Percentiles rank a stretch among this genome's conserved stretches.
phyloP scores from a whole-genome alignment of 2,329 filamentous ascomycete species.

The Diaporthe batatas region DNA sequence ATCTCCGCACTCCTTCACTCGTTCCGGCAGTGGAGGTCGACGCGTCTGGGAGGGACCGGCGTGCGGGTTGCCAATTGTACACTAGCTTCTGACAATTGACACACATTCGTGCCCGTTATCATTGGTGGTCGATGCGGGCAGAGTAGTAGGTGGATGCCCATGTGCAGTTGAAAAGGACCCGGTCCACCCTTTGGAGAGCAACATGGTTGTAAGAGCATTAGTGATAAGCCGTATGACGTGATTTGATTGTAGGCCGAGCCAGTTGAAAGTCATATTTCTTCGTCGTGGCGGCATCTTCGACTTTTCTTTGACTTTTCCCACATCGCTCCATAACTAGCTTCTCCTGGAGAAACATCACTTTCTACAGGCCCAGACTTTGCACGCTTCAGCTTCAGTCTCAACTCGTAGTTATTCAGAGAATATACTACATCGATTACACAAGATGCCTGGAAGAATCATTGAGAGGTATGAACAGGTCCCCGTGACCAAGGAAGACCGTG shows the following conservation, averaged over 20 bases:
- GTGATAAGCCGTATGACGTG: slow-evolving; percentile 33
- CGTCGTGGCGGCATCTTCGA: slow-evolving; percentile 1
- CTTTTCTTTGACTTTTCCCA: background rate
- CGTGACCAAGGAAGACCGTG: slow-evolving; percentile 49
- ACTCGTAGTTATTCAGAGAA: background rate
- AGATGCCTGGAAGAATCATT: slow-evolving; percentile 48
- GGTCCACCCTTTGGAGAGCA: background rate
- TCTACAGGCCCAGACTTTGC: background rate
- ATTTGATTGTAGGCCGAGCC: background rate
- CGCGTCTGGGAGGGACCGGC: background rate
- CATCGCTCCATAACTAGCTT: background rate
- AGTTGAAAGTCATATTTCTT: slow-evolving; percentile 7
- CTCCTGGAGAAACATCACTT: background rate
- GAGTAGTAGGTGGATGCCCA: slow-evolving; percentile 2
- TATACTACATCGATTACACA: background rate
- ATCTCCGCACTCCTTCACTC: slow-evolving; percentile 30
- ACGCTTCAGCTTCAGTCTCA: background rate
- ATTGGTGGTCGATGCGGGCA: slow-evolving; percentile 22
- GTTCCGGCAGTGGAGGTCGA: background rate
- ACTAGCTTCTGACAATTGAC: background rate
- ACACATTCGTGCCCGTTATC: background rate
- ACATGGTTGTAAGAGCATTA: slow-evolving; percentile 23
- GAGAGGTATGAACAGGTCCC: slow-evolving; percentile 49
- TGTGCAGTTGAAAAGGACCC: background rate
- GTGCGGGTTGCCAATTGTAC: background rate